Evolutionary conservation across 2,329 filamentous ascomycete species (phyloP).

Genomic region (Trichoderma harzianum): DNA sequence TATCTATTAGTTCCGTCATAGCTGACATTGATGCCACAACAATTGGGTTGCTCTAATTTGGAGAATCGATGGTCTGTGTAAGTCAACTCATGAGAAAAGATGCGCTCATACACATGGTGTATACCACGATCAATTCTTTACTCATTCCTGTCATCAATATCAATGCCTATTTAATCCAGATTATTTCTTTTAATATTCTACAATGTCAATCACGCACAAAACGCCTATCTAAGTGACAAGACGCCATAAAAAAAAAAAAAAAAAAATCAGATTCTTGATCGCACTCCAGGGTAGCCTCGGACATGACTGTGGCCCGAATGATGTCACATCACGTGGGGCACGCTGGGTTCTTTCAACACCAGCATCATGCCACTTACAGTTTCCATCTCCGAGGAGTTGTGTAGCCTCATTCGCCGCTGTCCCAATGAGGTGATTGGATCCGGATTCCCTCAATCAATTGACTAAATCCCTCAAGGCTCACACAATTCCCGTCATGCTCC

Average conservation of each 20-base stretch:
- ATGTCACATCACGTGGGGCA: constrained; percentile 21
- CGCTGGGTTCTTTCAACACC: not conserved
- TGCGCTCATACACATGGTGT: fast-evolving
- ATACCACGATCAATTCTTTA: not conserved
- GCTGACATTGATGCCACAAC: not conserved
- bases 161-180: fast-evolving
- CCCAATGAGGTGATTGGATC: not conserved
- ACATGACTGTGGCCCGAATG: not conserved
- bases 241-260: too few relatives aligned
- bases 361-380: constrained; percentile 7
- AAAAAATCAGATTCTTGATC: not conserved
- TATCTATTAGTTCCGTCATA: not conserved
- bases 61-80: not conserved
- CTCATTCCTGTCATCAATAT: fast-evolving
- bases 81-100: fast-evolving
- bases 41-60: fast-evolving
- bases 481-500: constrained; percentile 27
- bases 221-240: not conserved
- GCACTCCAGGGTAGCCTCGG: constrained; percentile 7
- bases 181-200: too few relatives aligned
- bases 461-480: not conserved
- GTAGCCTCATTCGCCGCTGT: not conserved
- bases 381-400: not conserved
- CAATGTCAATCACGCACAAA: fast-evolving
- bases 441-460: not conserved